Evolutionary conservation across 2,329 filamentous ascomycete species (phyloP), one percentile per base, ranked within the genome.

Genomic region (Aspergillus brunneoviolaceus): DNA sequence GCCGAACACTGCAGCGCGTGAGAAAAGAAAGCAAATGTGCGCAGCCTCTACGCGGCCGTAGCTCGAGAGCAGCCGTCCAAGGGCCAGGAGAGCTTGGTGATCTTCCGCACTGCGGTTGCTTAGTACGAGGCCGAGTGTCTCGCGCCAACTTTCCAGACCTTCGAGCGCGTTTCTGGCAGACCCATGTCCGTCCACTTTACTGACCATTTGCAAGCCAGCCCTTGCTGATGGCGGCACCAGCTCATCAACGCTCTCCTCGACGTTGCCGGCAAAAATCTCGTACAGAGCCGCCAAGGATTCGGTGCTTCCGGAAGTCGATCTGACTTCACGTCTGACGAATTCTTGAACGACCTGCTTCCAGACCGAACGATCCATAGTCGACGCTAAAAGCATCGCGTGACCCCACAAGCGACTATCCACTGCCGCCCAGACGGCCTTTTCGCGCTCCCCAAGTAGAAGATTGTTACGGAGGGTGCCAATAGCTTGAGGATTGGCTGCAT

Each of bases 331-430:
- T 66, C 92, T 89, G 19, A 99, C 89, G 70, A 99, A 99, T 70
- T 99, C 95, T 70, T 96, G 92, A 0, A 92, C 87, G 27, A 99
- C 93, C 72, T 96, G 91, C 74, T 92, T 96, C 85, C 96, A 98
- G 2, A 96, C 81, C 5, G 83, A 80, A 49, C 81, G 82, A 23
- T 91, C 90, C 51, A 90, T 81, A 1, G 91, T 95, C 6, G 77
- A 96, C 74, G 95, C 89, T 39, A 99, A 89, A 21, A 99, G 82
- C 84, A 99, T 90, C 3, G 95, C 96, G 74, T 99, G 96, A 2
- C 92, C 95, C 96, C 96, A 99, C 2, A 99, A 81, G 52, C 93
- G 87, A 74, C 93, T 92, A 74, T 99, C 95, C 33, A 92, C 94
- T 4, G 95, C 93, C 64, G 89, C 84, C 94, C 94, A 98, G 0